Percentiles rank a stretch among this genome's conserved stretches.
Conservation (phyloP, 139 green algal species). For the Closterium sp. region DNA sequence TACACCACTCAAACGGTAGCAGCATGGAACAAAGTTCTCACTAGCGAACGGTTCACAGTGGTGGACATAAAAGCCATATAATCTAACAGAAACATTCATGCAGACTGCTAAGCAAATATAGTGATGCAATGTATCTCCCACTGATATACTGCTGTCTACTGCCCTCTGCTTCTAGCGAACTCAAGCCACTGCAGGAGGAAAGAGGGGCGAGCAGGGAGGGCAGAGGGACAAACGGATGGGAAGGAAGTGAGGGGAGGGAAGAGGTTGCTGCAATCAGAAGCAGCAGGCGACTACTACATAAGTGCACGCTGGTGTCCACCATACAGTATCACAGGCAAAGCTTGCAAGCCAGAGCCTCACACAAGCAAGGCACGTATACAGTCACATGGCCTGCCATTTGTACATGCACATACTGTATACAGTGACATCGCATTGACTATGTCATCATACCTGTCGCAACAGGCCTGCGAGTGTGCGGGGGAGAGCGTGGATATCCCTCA, state of each 20-base stretch:
- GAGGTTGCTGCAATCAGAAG: not conserved
- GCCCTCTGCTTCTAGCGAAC: not conserved
- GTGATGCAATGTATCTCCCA: not conserved
- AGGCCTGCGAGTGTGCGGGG: slow-evolving; percentile 84
- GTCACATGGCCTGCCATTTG: not conserved
- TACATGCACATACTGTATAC: not conserved
- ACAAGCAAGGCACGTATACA: too few species aligned
- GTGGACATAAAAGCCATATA: too few species aligned
- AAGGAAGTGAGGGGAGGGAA: not conserved
- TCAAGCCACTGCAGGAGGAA: not conserved
- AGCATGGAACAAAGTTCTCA: too few species aligned
- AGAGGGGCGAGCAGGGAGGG: not conserved
- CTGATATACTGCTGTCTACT: not conserved
- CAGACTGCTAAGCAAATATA: not conserved
- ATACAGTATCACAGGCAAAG: too few species aligned
- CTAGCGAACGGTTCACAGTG: too few species aligned
- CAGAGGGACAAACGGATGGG: not conserved
- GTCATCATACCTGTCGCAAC: slow-evolving; percentile 70
- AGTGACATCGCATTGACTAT: not conserved
- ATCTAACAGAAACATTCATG: too few species aligned
- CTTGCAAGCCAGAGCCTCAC: too few species aligned
- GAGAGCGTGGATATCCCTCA: slow-evolving; percentile 83
- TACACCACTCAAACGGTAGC: too few species aligned
- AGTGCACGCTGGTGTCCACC: not conserved
- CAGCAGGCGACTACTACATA: not conserved